These are phyloP conservation scores for Paramecium pentaurelia DNA, from an alignment of 73 alveolate genomes.

Conservation along the genomic window DNA sequence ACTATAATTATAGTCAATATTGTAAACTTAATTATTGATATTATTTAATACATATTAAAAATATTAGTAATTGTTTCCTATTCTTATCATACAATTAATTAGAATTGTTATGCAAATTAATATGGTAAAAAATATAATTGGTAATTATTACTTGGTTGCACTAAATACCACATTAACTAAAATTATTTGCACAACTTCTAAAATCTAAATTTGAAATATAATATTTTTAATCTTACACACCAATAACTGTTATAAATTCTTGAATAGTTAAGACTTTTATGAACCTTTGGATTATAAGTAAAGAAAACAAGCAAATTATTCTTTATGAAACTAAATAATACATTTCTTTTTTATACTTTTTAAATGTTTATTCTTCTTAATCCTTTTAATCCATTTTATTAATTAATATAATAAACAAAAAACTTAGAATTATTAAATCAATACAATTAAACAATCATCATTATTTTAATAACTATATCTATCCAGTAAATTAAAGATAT, in stretches of 20 bases:
- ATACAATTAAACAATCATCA: neutral
- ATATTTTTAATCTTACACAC: neutral
- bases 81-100: neutral
- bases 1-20: neutral
- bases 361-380: neutral
- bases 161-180: neutral
- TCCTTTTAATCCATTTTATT: constrained; percentile 4
- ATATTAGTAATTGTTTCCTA: neutral
- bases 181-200: neutral
- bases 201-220: neutral
- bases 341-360: neutral
- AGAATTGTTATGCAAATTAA: neutral
- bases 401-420: neutral
- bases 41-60: neutral
- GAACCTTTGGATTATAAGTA: neutral
- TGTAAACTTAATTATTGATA: neutral
- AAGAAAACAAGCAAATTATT: neutral
- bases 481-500: neutral
- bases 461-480: neutral
- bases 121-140: neutral
- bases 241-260: constrained; percentile 13
- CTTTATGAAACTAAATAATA: neutral
- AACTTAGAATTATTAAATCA: neutral
- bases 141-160: neutral
- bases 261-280: neutral